Evolutionary conservation across 495 filamentous ascomycete species (phyloP).

Genomic region (Aspergillus cristatus): DNA sequence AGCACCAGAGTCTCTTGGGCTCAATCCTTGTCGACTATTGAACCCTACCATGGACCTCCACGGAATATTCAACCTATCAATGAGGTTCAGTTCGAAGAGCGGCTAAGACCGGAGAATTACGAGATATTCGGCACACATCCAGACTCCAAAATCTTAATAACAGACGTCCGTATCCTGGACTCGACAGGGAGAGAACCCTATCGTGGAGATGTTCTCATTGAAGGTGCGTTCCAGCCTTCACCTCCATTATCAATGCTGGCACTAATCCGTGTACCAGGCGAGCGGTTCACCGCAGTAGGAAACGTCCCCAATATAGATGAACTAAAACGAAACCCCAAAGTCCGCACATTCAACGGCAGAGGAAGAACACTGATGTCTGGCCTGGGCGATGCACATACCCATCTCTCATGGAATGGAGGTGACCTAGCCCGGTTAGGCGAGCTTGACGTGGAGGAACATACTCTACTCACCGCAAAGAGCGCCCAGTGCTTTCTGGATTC

Average conservation of each 20-base stretch:
- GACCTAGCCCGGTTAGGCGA: slow-evolving; percentile 27
- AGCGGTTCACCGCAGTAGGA: slow-evolving; percentile 33
- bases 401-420: slow-evolving; percentile 41
- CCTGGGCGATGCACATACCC: slow-evolving; percentile 40
- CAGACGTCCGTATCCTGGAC: slow-evolving; percentile 42
- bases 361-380: slow-evolving; percentile 41
- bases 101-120: slow-evolving; percentile 11
- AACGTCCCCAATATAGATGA: slow-evolving; percentile 23
- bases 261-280: slow-evolving; percentile 8
- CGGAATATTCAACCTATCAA: neutral
- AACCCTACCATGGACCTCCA: neutral
- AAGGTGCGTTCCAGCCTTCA: slow-evolving; percentile 19
- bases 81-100: slow-evolving; percentile 4
- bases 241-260: neutral
- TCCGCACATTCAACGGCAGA: slow-evolving; percentile 28
- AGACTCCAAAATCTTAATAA: slow-evolving; percentile 31
- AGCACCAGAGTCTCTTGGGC: neutral
- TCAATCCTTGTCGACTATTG: neutral
- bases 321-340: slow-evolving; percentile 22
- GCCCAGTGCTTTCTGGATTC: slow-evolving; percentile 38
- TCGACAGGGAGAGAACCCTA: slow-evolving; percentile 37
- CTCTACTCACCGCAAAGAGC: slow-evolving; percentile 31
- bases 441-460: slow-evolving; percentile 40
- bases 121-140: slow-evolving; percentile 24
- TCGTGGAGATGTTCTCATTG: slow-evolving; percentile 39